Evolutionary conservation across 208 protist species (phyloP), one percentile per base, ranked within the genome.

Genomic region (Trypanosoma vivax): DNA sequence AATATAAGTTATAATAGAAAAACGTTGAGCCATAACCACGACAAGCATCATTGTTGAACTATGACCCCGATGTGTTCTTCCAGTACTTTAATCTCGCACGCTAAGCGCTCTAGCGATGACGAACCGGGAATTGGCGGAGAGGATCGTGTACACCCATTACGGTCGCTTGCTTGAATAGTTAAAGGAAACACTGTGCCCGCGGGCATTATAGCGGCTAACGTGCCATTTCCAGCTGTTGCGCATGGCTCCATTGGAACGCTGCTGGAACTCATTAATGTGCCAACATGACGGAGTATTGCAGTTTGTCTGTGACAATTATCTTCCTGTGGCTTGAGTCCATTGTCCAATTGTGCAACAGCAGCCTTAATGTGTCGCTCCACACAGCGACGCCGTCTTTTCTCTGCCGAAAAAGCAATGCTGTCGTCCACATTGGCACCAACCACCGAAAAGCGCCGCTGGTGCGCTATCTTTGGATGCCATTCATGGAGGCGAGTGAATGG

Each of bases 161-260:
- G 16, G 11, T 47, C 35, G 5, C 6, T 19, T 25, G 53, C 27
- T 4, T 21, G 1, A 10, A 66, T 13, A 14, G 48, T 10, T 14
- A 66, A 38, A 19, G 60, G 60, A 50, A 50, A 66, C n/a, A 10
- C 2, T 19, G 40, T 53, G 23, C 48, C 33, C 28, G 16, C 33
- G 3, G 43, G 50, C 50, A 66, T 52, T 33, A 66, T 43, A 4
- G 60, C 42, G n/a, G 50, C 50, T 10, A 59, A 34, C 10, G 60
- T 53, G 33, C 25, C 10, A 34, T 37, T 40, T 4, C 60, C 50
- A 9, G 43, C 29, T 21, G 39, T 28, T n/a, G 13, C 27, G 27
- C 60, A 66, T 21, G 28, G 9, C 35, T 59, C 50, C 16, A 66
- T 25, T 16, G 24, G 6, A 42, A 66, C 31, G 27, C 6, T 1